Evolutionary conservation across 2,329 filamentous ascomycete genomes (phyloP), one percentile per base, ranked within the genome.

Genomic region (Pseudogymnoascus sp.): DNA sequence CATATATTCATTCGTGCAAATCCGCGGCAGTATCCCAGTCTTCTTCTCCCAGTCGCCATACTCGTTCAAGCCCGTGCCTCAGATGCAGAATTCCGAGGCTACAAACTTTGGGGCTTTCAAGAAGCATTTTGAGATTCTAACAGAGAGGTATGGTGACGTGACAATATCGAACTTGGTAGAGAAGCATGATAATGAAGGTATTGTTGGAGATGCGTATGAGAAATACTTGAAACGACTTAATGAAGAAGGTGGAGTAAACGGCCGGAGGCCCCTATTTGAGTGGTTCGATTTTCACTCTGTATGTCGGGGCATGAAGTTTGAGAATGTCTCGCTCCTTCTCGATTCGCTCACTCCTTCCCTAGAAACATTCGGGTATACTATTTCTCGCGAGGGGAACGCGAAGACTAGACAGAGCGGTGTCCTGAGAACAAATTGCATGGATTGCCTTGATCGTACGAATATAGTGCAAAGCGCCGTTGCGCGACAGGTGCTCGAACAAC

Each of bases 231-330:
- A 84, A 59, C 75, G 78, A 23, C 78, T 93, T 62, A 96, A 94
- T 66, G 80, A 87, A 6, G 79, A 83, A 44, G 79, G 79, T 5
- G 78, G 80, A 4, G 73, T 80, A 18, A 79, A 84, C 21, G 73
- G 67, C 1, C 70, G 74, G 6, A 73, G 78, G 8, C 76, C 94
- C 11, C 82, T 79, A 0, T 95, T 96, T 70, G 91, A 96, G 72
- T 99, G 94, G 94, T 99, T 97, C 70, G 94, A 99, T 72, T 99
- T 99, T 70, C 94, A 97, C 73, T 82, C 86, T 16, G 90, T 90
- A 28, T 97, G 94, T 71, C 88, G 91, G 14, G 94, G 94, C 0
- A 97, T 99, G 93, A 95, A 91, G 69, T 99, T 97, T 71, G 93
- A 97, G 71, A 97, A 97, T 64, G 92, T 97, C 11, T 89, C 86